Evolutionary conservation across 192 early-diverging fungal species (phyloP).

Genomic region (Umbelopsis isabellina): DNA sequence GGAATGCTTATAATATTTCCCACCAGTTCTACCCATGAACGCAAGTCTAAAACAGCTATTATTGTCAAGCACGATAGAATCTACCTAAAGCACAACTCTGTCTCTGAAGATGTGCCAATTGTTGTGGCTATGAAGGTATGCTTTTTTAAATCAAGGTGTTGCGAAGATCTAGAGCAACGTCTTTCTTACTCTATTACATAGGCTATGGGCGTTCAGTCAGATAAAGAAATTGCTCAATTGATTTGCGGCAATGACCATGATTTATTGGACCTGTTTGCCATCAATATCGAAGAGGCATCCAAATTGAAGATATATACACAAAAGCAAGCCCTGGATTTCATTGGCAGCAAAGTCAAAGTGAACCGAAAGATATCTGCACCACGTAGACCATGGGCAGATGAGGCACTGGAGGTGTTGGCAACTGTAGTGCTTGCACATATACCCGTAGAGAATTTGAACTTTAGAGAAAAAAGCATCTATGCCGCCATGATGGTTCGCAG

Average conservation of each 20-base stretch:
- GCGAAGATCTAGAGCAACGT: neutral
- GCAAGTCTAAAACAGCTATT: conserved; percentile 92
- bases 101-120: conserved; percentile 86
- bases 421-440: conserved; percentile 90
- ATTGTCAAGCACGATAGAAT: conserved; percentile 64
- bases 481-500: conserved; percentile 93
- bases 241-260: conserved; percentile 87
- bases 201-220: conserved; percentile 93
- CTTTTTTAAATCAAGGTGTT: neutral
- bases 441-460: conserved; percentile 85
- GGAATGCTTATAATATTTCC: neutral
- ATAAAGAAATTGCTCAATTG: conserved; percentile 93
- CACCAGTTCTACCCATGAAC: conserved; percentile 89
- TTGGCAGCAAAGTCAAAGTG: conserved; percentile 79
- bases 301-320: conserved; percentile 83
- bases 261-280: conserved; percentile 81
- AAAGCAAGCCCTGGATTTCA: conserved; percentile 87
- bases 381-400: conserved; percentile 69
- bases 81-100: conserved; percentile 90
- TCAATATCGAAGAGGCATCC: conserved; percentile 85
- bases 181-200: conserved; percentile 25
- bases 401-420: conserved; percentile 85
- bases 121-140: conserved; percentile 80
- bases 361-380: conserved; percentile 55
- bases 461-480: conserved; percentile 90